Percentiles rank a stretch among this genome's conserved stretches.
These are phyloP conservation scores for Colletotrichum sp. DNA, from an alignment of 2,329 filamentous ascomycete genomes.

Conservation along the genomic window DNA sequence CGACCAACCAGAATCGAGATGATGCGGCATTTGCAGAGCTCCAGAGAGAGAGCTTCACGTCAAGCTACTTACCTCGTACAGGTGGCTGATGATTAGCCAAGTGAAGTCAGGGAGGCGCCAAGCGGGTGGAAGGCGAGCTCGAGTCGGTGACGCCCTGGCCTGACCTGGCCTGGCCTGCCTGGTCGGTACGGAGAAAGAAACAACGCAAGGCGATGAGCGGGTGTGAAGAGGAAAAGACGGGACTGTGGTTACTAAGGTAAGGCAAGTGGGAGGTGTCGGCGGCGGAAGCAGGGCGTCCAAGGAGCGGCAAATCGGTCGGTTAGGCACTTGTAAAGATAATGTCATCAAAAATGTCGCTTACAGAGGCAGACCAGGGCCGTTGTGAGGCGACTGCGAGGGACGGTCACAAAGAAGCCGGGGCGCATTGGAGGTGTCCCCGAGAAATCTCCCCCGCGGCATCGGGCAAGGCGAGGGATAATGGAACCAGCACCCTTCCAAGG, in stretches of 20 bases:
- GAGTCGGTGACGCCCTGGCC: background rate
- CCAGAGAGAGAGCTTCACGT: background rate
- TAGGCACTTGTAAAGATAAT: background rate
- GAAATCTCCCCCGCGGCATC: background rate
- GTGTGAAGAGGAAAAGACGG: background rate
- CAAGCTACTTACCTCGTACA: background rate
- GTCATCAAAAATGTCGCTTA: constrained; percentile 1
- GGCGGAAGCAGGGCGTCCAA: background rate
- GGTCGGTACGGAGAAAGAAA: background rate
- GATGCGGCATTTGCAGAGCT: background rate
- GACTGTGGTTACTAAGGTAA: background rate
- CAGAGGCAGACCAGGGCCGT: background rate
- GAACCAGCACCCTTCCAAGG: background rate
- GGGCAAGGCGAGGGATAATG: background rate
- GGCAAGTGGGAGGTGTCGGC: background rate
- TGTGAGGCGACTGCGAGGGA: background rate
- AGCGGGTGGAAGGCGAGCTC: background rate
- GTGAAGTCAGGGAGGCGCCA: background rate
- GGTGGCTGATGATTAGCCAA: background rate
- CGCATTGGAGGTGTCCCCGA: background rate
- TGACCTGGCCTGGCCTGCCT: background rate
- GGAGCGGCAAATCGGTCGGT: background rate
- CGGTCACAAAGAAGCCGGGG: background rate
- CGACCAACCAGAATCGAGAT: background rate
- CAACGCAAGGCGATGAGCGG: background rate